phyloP scores from a whole-genome alignment of 2,329 filamentous ascomycete genomes.

The Aspergillus sp. region DNA sequence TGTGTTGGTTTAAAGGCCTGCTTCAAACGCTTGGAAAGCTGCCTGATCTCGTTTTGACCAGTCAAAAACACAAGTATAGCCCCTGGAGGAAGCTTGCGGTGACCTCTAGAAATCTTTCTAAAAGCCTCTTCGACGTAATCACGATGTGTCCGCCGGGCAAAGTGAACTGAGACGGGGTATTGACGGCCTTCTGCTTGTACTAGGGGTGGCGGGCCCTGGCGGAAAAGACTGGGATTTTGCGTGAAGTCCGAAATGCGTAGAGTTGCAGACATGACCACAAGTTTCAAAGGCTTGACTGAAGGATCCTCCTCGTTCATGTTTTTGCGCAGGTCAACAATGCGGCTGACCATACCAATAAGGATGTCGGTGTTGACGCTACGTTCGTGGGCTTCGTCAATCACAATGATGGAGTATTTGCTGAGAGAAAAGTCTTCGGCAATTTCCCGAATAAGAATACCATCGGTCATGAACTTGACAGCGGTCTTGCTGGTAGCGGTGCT shows the following conservation, averaged over 20 bases:
- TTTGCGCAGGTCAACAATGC: conserved; percentile 80
- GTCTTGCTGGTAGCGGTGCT: conserved; percentile 77
- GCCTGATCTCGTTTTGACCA: conserved; percentile 85
- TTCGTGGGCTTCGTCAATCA: conserved; percentile 97
- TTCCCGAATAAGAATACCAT: conserved; percentile 90
- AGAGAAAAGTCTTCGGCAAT: conserved; percentile 86
- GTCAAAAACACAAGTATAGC: conserved; percentile 94
- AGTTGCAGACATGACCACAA: conserved; percentile 98
- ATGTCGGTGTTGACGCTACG: conserved; percentile 97
- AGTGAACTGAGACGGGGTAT: conserved; percentile 86
- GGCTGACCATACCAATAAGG: conserved; percentile 92
- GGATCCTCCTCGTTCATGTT: conserved; percentile 72
- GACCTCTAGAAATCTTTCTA: conserved; percentile 80
- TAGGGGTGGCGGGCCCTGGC: conserved; percentile 71
- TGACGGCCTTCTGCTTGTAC: conserved; percentile 90
- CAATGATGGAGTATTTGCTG: conserved; percentile 85
- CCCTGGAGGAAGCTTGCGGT: conserved; percentile 84
- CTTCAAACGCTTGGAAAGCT: conserved; percentile 77
- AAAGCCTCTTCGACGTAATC: conserved; percentile 93
- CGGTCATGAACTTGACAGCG: conserved; percentile 97
- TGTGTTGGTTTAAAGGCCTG: conserved; percentile 61
- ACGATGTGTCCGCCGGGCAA: conserved; percentile 74
- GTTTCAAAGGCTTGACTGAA: conserved; percentile 74
- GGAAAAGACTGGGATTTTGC: conserved; percentile 77
- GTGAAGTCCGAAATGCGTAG: conserved; percentile 87